These are phyloP conservation scores for Claviceps digitariae DNA, from an alignment of 2,329 filamentous ascomycete genomes.

Conservation along the genomic window DNA sequence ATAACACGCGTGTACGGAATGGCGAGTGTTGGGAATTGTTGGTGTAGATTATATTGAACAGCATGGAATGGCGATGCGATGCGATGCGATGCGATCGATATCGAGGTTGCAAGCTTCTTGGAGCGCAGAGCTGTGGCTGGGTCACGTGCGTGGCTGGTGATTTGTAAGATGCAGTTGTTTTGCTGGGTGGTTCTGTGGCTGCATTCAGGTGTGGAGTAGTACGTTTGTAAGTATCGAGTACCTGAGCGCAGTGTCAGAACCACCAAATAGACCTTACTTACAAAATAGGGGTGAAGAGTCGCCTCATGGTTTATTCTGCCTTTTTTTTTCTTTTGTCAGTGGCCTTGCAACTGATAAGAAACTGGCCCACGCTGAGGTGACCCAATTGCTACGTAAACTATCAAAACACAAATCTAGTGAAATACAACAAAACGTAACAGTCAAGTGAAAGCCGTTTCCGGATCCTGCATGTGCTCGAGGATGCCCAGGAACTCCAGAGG, in stretches of 20 bases:
- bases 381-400: too few relatives aligned
- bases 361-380: too few relatives aligned
- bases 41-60: not conserved
- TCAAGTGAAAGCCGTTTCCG: too few relatives aligned
- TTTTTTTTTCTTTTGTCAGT: not conserved
- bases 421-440: too few relatives aligned
- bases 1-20: not conserved
- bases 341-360: too few relatives aligned
- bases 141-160: constrained; percentile 19
- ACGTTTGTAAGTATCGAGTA: too few relatives aligned
- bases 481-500: not conserved
- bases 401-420: too few relatives aligned
- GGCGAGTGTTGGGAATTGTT: not conserved
- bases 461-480: not conserved
- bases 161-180: constrained; percentile 11
- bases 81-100: constrained; percentile 1
- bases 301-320: too few relatives aligned
- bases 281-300: too few relatives aligned
- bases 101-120: not conserved
- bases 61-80: not conserved
- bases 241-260: too few relatives aligned
- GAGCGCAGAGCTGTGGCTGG: constrained; percentile 3
- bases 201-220: not conserved
- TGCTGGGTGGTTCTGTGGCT: constrained; percentile 6
- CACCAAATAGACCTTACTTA: too few relatives aligned